Percentiles rank a stretch among this genome's conserved stretches.
These are phyloP conservation scores for Pseudogymnoascus sp. DNA, from an alignment of 2,329 filamentous ascomycete genomes.

Conservation along the genomic window DNA sequence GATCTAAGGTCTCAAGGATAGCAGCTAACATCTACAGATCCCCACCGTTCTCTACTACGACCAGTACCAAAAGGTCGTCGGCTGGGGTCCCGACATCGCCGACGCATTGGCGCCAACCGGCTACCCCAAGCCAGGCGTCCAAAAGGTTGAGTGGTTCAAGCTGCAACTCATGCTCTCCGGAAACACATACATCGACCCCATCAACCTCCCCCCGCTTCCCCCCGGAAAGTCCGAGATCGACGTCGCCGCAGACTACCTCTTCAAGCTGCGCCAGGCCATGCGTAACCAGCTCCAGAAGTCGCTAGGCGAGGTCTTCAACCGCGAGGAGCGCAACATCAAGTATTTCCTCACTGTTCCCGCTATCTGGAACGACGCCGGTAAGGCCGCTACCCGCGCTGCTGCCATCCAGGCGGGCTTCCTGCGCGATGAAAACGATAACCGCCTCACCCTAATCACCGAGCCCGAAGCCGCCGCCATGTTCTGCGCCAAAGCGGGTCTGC, in stretches of 20 bases:
- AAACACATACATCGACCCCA: conserved; percentile 98
- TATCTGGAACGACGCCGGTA: conserved; percentile 98
- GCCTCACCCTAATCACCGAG: conserved; percentile 88
- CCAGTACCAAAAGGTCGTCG: conserved; percentile 98
- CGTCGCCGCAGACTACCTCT: conserved; percentile 97
- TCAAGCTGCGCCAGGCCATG: conserved; percentile 97
- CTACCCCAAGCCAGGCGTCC: conserved; percentile 93
- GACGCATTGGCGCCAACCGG: conserved; percentile 93
- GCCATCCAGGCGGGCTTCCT: conserved; percentile 96
- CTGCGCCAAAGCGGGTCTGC: conserved; percentile 90
- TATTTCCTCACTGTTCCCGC: conserved; percentile 98
- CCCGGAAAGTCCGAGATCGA: conserved; percentile 98
- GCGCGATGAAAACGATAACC: conserved; percentile 94
- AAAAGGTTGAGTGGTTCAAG: conserved; percentile 99
- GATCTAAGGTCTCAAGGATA: not conserved
- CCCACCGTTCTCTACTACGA: conserved; percentile 99
- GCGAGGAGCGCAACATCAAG: conserved; percentile 94
- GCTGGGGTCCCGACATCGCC: conserved; percentile 96
- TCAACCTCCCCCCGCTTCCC: conserved; percentile 93
- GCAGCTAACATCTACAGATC: conserved; percentile 51
- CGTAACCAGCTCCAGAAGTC: conserved; percentile 92
- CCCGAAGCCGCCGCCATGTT: conserved; percentile 96
- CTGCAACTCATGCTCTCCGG: conserved; percentile 97
- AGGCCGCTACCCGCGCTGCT: conserved; percentile 89
- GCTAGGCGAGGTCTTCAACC: conserved; percentile 91